Conservation (phyloP, 768 basidiomycete genomes). For the Leccinum arenicola region DNA sequence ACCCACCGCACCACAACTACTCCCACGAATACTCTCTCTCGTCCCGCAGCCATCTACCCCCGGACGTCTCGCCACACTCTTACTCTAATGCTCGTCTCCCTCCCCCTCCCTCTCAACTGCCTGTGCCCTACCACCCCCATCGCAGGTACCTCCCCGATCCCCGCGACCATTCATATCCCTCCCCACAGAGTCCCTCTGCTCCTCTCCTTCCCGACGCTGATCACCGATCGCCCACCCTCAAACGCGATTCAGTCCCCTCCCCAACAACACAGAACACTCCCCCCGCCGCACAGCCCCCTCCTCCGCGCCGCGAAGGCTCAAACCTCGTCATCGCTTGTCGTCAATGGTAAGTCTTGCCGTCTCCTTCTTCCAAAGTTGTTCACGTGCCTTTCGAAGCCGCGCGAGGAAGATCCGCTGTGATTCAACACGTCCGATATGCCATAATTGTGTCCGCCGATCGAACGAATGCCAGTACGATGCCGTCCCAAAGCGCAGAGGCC, state of each 20-base stretch:
- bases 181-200: slow-evolving; percentile 29
- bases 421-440: slow-evolving; percentile 75
- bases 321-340: slow-evolving; percentile 80
- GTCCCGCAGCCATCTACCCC: slow-evolving; percentile 45
- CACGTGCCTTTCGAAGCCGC: slow-evolving; percentile 54
- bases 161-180: slow-evolving; percentile 37
- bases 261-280: slow-evolving; percentile 27
- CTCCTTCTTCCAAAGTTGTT: slow-evolving; percentile 23
- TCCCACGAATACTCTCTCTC: slow-evolving; percentile 40
- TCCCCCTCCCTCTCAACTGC: slow-evolving; percentile 28
- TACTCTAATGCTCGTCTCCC: slow-evolving; percentile 43
- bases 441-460: slow-evolving; percentile 76
- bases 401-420: slow-evolving; percentile 85
- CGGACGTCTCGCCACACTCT: slow-evolving; percentile 42
- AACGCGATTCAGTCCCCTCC: slow-evolving; percentile 44
- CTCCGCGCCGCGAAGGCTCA: slow-evolving; percentile 55
- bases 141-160: slow-evolving; percentile 35
- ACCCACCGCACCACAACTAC: slow-evolving; percentile 35
- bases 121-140: slow-evolving; percentile 24
- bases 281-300: slow-evolving; percentile 23
- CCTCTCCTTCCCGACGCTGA: slow-evolving; percentile 20
- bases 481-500: slow-evolving; percentile 78
- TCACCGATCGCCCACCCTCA: slow-evolving; percentile 36
- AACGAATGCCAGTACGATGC: slow-evolving; percentile 80
- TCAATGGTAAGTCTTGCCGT: slow-evolving; percentile 61